Evolutionary conservation across 352 stramenopile species (phyloP).

Genomic region (Phytopythium ostracodes): DNA sequence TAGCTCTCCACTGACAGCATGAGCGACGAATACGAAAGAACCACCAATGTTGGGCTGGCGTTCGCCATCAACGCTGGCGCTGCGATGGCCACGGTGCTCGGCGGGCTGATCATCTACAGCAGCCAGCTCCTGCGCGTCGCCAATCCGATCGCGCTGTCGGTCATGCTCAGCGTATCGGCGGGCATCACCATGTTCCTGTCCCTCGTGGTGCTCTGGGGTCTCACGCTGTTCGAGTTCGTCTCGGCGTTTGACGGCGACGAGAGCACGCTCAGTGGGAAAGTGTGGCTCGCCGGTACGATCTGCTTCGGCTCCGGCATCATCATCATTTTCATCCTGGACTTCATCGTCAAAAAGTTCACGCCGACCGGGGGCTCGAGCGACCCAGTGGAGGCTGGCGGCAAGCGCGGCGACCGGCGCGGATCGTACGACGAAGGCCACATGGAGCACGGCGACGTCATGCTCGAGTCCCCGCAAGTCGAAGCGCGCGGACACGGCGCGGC

Average conservation of each 20-base stretch:
- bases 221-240: conserved; percentile 26
- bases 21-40: neutral
- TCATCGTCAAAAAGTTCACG: conserved; percentile 38
- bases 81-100: conserved; percentile 45
- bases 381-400: conserved; percentile 11
- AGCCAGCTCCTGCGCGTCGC: conserved; percentile 41
- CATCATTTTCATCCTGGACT: conserved; percentile 43
- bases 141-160: conserved; percentile 45
- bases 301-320: conserved; percentile 83
- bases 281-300: conserved; percentile 73
- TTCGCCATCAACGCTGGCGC: conserved; percentile 43
- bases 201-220: conserved; percentile 57
- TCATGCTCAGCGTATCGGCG: conserved; percentile 51
- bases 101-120: conserved; percentile 56
- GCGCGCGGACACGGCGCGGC: conserved; percentile 12
- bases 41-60: conserved; percentile 12
- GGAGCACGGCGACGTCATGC: conserved; percentile 17
- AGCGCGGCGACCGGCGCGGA: conserved; percentile 7
- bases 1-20: neutral
- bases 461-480: conserved; percentile 19
- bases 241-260: conserved; percentile 26
- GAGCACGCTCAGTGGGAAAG: conserved; percentile 22
- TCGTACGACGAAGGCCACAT: conserved; percentile 10
- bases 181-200: conserved; percentile 77
- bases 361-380: conserved; percentile 16